Conservation (phyloP, 129 eudicot species). For the Arctium lappa region DNA sequence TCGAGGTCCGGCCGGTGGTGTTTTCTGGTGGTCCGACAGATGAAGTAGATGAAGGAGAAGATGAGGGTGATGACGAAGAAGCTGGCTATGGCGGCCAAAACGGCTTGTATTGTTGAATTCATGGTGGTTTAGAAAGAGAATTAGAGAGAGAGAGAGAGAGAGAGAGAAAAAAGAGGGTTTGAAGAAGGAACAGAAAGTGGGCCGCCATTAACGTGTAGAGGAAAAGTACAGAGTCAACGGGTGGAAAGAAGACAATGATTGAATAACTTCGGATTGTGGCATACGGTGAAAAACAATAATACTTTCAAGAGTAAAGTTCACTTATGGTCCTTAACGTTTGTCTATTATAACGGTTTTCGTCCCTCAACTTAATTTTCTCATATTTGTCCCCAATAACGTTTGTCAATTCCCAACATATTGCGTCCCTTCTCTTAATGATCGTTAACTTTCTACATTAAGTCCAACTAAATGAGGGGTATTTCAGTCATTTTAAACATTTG, state of each 20-base stretch:
- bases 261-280: not conserved
- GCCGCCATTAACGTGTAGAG: slow-evolving; percentile 45
- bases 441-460: too few relatives aligned
- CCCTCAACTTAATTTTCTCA: too few relatives aligned
- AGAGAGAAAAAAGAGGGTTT: slow-evolving; percentile 4
- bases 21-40: slow-evolving; percentile 30
- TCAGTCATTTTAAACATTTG: too few relatives aligned
- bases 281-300: slow-evolving; percentile 1
- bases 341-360: too few relatives aligned
- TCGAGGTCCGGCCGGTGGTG: not conserved
- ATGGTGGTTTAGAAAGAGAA: slow-evolving; percentile 2
- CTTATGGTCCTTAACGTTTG: too few relatives aligned
- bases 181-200: slow-evolving; percentile 15
- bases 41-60: slow-evolving; percentile 27
- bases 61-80: slow-evolving; percentile 43
- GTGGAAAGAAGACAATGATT: slow-evolving; percentile 4
- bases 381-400: too few relatives aligned
- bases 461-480: too few relatives aligned
- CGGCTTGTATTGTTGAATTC: slow-evolving; percentile 37
- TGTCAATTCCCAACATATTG: too few relatives aligned
- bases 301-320: too few relatives aligned
- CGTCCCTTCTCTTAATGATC: too few relatives aligned
- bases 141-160: not conserved
- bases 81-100: slow-evolving; percentile 49
- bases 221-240: slow-evolving; percentile 29